Conservation (phyloP, 2,329 filamentous ascomycete genomes). For the Fusarium buharicum region DNA sequence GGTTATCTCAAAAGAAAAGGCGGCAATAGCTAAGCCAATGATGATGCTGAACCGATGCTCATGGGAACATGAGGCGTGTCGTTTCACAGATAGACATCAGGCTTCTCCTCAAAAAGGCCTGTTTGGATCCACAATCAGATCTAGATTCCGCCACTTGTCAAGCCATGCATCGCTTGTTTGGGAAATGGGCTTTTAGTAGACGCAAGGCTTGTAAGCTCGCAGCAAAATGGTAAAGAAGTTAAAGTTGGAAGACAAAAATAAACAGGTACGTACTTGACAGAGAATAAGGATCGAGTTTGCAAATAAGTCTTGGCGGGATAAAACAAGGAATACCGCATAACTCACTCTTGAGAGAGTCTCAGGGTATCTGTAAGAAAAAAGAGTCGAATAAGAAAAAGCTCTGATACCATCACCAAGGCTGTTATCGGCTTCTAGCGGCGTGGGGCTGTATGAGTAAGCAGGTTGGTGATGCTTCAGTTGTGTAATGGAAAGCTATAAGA, state of each 20-base stretch:
- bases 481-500: not conserved
- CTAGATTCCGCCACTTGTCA: slow-evolving; percentile 10
- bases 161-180: not conserved
- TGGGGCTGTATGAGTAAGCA: slow-evolving; percentile 21
- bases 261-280: slow-evolving; percentile 22
- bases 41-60: slow-evolving; percentile 18
- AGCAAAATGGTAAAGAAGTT: slow-evolving; percentile 16
- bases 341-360: not conserved
- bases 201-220: slow-evolving; percentile 8
- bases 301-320: not conserved
- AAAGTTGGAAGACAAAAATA: not conserved
- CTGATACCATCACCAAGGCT: slow-evolving; percentile 11
- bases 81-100: slow-evolving; percentile 17
- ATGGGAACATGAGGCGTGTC: slow-evolving; percentile 34
- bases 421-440: slow-evolving; percentile 22
- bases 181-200: not conserved
- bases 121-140: slow-evolving; percentile 30
- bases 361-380: not conserved
- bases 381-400: not conserved
- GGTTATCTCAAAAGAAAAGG: slow-evolving; percentile 11
- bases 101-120: slow-evolving; percentile 33
- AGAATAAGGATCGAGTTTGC: not conserved
- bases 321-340: slow-evolving; percentile 20
- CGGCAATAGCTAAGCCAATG: slow-evolving; percentile 35
- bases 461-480: not conserved